Percentiles rank a stretch among this genome's conserved stretches.
These are phyloP conservation scores for Phycomyces nitens DNA, from an alignment of 192 early-diverging fungal species.

Conservation along the genomic window DNA sequence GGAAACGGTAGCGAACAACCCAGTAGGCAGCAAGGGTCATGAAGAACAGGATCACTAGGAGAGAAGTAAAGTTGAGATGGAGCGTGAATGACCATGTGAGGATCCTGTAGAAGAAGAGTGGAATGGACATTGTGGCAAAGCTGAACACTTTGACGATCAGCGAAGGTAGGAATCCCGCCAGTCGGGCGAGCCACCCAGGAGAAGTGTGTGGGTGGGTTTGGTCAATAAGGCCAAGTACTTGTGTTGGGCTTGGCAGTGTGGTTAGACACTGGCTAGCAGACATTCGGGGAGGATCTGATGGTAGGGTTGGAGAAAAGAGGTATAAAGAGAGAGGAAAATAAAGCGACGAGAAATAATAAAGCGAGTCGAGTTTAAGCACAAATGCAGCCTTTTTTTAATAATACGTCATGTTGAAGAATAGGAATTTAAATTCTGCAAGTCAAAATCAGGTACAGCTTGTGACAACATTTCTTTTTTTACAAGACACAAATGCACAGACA, in stretches of 20 bases:
- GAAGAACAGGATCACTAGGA: conserved; percentile 37
- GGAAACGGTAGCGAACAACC: conserved; percentile 66
- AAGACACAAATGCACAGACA: background rate
- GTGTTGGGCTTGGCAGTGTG: background rate
- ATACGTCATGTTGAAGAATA: no score
- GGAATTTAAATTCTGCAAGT: background rate
- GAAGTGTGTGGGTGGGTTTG: background rate
- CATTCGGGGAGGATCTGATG: no score
- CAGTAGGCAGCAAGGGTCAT: conserved; percentile 40
- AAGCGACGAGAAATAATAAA: no score
- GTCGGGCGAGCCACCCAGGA: background rate
- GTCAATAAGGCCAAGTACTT: background rate
- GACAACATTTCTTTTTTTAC: background rate
- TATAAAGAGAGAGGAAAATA: no score
- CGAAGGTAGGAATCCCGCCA: conserved; percentile 22
- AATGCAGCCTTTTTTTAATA: no score
- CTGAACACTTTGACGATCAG: conserved; percentile 40
- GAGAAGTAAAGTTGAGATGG: conserved; percentile 57
- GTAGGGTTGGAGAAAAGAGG: no score
- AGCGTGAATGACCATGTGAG: conserved; percentile 62
- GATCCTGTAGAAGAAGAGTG: conserved; percentile 47
- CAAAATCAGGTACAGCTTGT: background rate
- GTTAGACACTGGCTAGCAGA: no score
- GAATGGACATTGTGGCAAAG: conserved; percentile 51
- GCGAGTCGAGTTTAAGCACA: no score